A percentile compares a stretch with the other conserved stretches of the same genome.
Conservation (phyloP, 1,284 basidiomycete genomes). For the Ganoderma meredithae region DNA sequence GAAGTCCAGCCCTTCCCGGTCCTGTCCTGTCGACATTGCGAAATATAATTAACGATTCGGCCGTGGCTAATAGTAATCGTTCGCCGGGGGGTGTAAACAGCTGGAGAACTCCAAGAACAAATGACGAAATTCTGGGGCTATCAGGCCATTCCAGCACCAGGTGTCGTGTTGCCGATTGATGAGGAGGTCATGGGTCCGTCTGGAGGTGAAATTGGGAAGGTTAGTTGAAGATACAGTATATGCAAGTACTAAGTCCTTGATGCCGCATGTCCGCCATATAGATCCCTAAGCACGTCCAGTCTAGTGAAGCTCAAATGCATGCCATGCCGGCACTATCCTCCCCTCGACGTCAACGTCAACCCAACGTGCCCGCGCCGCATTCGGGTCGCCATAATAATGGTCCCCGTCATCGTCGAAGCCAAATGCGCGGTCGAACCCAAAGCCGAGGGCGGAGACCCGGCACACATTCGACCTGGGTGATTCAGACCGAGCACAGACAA, state of each 20-base stretch:
- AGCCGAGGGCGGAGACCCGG: constrained; percentile 61
- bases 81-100: not conserved
- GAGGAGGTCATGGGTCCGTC: not conserved
- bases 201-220: not conserved
- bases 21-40: no score
- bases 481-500: not conserved
- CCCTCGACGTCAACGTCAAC: constrained; percentile 67
- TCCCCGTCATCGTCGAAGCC: constrained; percentile 53
- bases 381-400: constrained; percentile 48
- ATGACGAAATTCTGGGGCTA: not conserved
- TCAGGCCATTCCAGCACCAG: not conserved
- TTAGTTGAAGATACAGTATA: not conserved
- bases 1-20: no score
- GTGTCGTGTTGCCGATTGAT: not conserved
- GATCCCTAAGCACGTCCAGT: not conserved
- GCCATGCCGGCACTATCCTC: constrained; percentile 60
- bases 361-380: constrained; percentile 58
- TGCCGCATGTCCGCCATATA: not conserved
- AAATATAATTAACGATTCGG: not conserved
- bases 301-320: constrained; percentile 54
- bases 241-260: not conserved
- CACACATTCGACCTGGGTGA: constrained; percentile 65
- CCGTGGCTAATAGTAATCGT: not conserved
- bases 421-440: constrained; percentile 72
- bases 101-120: not conserved